Percentiles rank a stretch among this genome's conserved stretches.
These are phyloP conservation scores for Penicillium dipodomyicola DNA, from an alignment of 495 filamentous ascomycete genomes.

Conservation along the genomic window DNA sequence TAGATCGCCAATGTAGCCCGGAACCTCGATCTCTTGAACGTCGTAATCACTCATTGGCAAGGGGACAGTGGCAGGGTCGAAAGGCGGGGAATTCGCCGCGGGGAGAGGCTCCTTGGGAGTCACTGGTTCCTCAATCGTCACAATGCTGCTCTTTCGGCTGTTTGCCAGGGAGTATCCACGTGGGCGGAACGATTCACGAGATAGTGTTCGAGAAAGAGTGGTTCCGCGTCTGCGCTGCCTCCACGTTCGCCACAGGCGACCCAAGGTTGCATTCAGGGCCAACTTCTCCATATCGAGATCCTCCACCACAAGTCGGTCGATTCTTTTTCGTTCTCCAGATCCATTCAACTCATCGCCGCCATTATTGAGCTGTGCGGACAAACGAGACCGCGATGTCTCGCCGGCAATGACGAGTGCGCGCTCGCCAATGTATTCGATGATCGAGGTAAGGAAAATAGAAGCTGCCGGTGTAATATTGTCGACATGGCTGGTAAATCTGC, in stretches of 20 bases:
- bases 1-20: conserved; percentile 56
- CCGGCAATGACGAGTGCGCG: conserved; percentile 84
- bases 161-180: conserved; percentile 29
- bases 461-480: conserved; percentile 86
- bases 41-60: conserved; percentile 68
- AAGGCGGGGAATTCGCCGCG: conserved; percentile 21
- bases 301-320: conserved; percentile 74
- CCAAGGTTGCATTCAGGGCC: conserved; percentile 81
- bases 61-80: conserved; percentile 55
- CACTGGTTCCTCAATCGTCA: conserved; percentile 35
- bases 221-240: conserved; percentile 66
- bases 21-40: conserved; percentile 70
- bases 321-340: conserved; percentile 27
- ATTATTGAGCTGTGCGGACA: conserved; percentile 40
- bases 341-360: conserved; percentile 21
- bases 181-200: conserved; percentile 45
- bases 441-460: conserved; percentile 92
- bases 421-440: conserved; percentile 92
- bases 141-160: conserved; percentile 43
- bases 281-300: conserved; percentile 92
- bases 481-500: conserved; percentile 54
- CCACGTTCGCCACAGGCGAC: conserved; percentile 93
- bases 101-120: conserved; percentile 23
- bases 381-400: conserved; percentile 76
- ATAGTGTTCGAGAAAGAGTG: conserved; percentile 38